Conservation (phyloP, 345 rosid species). For the Eucalyptus lansdowneana region DNA sequence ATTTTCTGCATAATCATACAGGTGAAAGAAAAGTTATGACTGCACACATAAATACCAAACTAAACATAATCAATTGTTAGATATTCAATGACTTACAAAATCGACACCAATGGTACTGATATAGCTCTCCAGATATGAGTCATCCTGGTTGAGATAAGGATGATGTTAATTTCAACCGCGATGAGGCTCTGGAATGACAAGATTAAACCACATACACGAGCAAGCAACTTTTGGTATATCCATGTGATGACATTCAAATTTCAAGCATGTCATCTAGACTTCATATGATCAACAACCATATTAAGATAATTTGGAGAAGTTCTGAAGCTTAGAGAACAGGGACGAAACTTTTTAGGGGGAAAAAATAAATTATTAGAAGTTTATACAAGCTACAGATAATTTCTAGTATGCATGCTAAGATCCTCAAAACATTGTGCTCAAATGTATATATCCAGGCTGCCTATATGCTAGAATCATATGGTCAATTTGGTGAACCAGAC, state of each 20-base stretch:
- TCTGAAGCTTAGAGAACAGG: not conserved
- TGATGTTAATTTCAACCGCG: not conserved
- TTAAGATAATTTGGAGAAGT: not conserved
- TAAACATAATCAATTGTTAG: not conserved
- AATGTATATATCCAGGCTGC: not conserved
- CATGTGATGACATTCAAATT: not conserved
- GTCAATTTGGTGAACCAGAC: not conserved
- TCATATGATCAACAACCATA: not conserved
- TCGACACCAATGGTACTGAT: constrained; percentile 94
- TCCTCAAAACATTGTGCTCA: not conserved
- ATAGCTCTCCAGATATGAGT: constrained; percentile 87
- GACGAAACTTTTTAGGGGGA: not conserved
- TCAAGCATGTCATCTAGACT: not conserved
- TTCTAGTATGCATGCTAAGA: not conserved
- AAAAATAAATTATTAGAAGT: not conserved
- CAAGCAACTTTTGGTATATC: not conserved
- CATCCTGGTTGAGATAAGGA: constrained; percentile 40
- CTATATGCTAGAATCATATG: not conserved
- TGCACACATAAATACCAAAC: not conserved
- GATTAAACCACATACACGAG: not conserved
- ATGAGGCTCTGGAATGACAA: not conserved
- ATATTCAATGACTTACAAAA: constrained; percentile 42
- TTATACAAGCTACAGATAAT: not conserved
- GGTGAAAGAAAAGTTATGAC: not conserved
- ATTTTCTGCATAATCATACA: constrained; percentile 40